Percentiles rank a stretch among this genome's conserved stretches.
phyloP scores from a whole-genome alignment of 768 basidiomycete species.

The Suillus discolor region DNA sequence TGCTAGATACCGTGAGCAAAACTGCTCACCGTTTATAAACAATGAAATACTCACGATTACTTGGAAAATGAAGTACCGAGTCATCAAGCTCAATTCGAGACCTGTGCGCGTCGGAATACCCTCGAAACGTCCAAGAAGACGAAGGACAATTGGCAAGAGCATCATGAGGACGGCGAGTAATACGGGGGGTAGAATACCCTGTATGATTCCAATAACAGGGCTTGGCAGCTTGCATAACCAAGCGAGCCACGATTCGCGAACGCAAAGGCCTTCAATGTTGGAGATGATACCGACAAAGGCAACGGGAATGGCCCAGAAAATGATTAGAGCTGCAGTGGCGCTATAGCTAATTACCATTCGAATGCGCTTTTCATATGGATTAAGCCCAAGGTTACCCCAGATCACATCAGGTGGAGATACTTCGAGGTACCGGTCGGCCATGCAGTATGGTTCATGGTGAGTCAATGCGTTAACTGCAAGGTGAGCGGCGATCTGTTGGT shows the following conservation, averaged over 20 bases:
- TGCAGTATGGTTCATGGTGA: slow-evolving; percentile 83
- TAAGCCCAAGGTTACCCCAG: slow-evolving; percentile 88
- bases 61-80: slow-evolving; percentile 89
- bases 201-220: slow-evolving; percentile 76
- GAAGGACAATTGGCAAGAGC: slow-evolving; percentile 82
- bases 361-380: slow-evolving; percentile 82
- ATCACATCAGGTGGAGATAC: slow-evolving; percentile 88
- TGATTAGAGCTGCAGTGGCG: slow-evolving; percentile 75
- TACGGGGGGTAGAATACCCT: slow-evolving; percentile 88
- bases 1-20: slow-evolving; percentile 51
- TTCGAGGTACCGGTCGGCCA: slow-evolving; percentile 77
- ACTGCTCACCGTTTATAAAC: slow-evolving; percentile 1
- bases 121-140: slow-evolving; percentile 81
- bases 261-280: slow-evolving; percentile 74
- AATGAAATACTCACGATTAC: slow-evolving; percentile 66
- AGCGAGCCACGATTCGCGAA: slow-evolving; percentile 65
- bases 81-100: slow-evolving; percentile 91
- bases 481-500: slow-evolving; percentile 91
- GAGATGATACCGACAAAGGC: slow-evolving; percentile 86
- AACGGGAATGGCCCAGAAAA: slow-evolving; percentile 89
- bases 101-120: slow-evolving; percentile 86
- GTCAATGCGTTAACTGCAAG: slow-evolving; percentile 74
- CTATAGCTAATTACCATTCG: slow-evolving; percentile 71
- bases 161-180: slow-evolving; percentile 90
- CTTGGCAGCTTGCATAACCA: slow-evolving; percentile 80